Evolutionary conservation across 176 grass and related monocot species (phyloP).

Genomic region (Pontederia paniculata): DNA sequence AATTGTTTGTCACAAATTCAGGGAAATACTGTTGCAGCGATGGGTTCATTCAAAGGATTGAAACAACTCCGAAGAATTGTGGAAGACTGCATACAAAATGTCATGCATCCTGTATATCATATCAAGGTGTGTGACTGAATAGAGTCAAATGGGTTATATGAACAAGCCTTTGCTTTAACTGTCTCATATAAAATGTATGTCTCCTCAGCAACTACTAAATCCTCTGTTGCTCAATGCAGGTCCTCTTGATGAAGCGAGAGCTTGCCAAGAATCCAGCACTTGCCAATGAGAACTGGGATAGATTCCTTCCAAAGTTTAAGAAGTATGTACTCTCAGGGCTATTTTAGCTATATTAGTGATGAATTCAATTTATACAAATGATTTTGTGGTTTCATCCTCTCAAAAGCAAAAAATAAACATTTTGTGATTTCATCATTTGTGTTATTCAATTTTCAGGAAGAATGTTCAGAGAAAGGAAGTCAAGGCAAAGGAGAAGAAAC

Average conservation of each 20-base stretch:
- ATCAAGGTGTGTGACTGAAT: slow-evolving; percentile 49
- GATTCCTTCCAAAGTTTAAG: slow-evolving; percentile 91
- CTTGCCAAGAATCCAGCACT: slow-evolving; percentile 84
- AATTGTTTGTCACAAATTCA: slow-evolving; percentile 11
- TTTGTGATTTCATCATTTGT: slow-evolving; percentile 2
- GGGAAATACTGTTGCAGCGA: slow-evolving; percentile 86
- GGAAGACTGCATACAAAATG: slow-evolving; percentile 85
- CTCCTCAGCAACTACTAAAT: slow-evolving; percentile 5
- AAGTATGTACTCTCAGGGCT: slow-evolving; percentile 58
- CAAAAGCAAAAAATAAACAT: too few relatives aligned
- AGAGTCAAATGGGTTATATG: background rate
- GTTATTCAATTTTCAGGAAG: slow-evolving; percentile 42
- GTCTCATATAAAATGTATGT: background rate
- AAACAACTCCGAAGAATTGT: slow-evolving; percentile 81
- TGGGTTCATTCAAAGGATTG: slow-evolving; percentile 84
- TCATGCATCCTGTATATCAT: slow-evolving; percentile 90
- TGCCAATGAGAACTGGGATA: slow-evolving; percentile 89
- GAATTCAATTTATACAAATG: slow-evolving; percentile 1
- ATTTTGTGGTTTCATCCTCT: background rate
- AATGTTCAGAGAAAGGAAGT: slow-evolving; percentile 93
- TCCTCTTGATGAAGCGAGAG: slow-evolving; percentile 88
- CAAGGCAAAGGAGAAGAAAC: slow-evolving; percentile 91
- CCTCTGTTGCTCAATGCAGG: slow-evolving; percentile 32
- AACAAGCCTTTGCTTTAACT: background rate
- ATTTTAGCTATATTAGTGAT: slow-evolving; percentile 3